Percentiles rank a stretch among this genome's conserved stretches.
Evolutionary conservation across 1,284 basidiomycete genomes (phyloP).

Genomic region (Ganoderma multipileum): DNA sequence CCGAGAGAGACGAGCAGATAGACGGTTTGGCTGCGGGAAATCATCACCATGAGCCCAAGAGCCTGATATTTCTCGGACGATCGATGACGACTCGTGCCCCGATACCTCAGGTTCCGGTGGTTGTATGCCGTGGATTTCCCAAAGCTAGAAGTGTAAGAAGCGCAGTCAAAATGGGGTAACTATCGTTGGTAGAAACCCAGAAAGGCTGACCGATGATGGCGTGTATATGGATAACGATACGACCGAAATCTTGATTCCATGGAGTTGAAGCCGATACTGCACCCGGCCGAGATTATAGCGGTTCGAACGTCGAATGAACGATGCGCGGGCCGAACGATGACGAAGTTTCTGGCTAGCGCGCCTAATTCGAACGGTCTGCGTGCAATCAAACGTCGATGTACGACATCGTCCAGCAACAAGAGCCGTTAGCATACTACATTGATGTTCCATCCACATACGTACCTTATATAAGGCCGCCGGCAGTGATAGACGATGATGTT

Average conservation of each 20-base stretch:
- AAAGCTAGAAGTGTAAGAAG: not conserved
- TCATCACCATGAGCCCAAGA: not conserved
- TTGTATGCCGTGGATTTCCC: not conserved
- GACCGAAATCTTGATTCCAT: not conserved
- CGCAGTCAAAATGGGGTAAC: not conserved
- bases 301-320: not conserved
- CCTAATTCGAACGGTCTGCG: not conserved
- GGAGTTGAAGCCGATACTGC: not conserved
- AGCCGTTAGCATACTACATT: not conserved
- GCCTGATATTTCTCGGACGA: not conserved
- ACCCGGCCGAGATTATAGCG: not conserved
- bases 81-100: not conserved
- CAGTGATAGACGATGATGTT: not conserved
- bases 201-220: slow-evolving; percentile 6
- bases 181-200: not conserved
- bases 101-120: not conserved
- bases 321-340: not conserved
- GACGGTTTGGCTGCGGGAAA: not conserved
- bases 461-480: not conserved
- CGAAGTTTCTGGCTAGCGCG: not conserved
- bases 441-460: no score
- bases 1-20: not conserved
- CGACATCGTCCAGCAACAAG: not conserved
- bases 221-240: not conserved
- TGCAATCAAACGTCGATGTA: not conserved